Evolutionary conservation across 2,329 filamentous ascomycete genomes (phyloP), one percentile per base, ranked within the genome.

Genomic region (Fusarium sp.): DNA sequence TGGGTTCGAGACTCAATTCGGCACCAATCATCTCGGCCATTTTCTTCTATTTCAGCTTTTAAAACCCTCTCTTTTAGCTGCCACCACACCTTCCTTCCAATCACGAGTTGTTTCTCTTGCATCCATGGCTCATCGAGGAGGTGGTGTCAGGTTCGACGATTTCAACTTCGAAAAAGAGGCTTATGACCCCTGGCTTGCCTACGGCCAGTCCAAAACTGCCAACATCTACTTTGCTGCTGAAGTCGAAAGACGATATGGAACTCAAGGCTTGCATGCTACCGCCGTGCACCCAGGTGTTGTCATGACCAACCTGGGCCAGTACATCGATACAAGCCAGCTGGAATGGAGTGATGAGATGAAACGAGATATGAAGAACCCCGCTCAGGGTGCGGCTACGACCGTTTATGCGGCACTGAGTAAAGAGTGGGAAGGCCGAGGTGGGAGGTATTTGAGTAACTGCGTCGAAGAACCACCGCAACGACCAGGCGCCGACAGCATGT

Each of bases 31-130:
- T 31, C 56, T 77, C 2, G 62, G 68, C 0, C 75, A 77, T 9
- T 77, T 77, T 3, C 60, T 77, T 3, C 31, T 77, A 2, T 77
- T 77, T 13, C 61, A 76, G 75, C 82, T 75, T 0, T 77, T 89
- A 28, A 83, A 83, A 26, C 74, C 79, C 0, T 72, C 79, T 0
- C 72, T 88, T 8, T 73, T 87, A 0, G 67, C 77, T 0, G 78
- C 79, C 6, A 69, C 79, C 2, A 81, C 79, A 0, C 74, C 81
- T 0, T 64, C 72, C 0, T 85, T 83, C 53, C 72, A 79, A 7
- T 85, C 82, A 1, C 81, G 86, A 3, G 82, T 88, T 3, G 78
- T 89, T 45, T 74, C 77, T 1, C 72, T 87, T 2, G 78, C 83
- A 0, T 84, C 82, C 2, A 68, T 78, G 1, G 84, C 71, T 3